Percentiles rank a stretch among this genome's conserved stretches.
phyloP scores from a whole-genome alignment of 768 basidiomycete genomes.

The Dendrothele bispora region DNA sequence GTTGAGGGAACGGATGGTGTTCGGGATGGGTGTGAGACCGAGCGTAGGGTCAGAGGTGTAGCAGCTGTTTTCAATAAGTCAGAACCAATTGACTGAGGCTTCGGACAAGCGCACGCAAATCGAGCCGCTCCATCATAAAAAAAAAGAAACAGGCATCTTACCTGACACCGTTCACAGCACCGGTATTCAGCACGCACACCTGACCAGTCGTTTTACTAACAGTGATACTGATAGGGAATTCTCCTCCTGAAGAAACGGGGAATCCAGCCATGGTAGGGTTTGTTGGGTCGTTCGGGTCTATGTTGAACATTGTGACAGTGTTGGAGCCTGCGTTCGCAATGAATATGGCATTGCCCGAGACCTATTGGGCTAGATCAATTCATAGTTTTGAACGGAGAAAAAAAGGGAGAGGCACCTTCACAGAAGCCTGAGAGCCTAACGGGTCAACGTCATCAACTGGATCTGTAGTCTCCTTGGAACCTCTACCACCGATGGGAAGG shows the following conservation, averaged over 20 bases:
- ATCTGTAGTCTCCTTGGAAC: too few species aligned
- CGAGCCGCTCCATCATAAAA: too few species aligned
- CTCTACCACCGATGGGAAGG: too few species aligned
- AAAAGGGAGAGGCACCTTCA: constrained; percentile 18
- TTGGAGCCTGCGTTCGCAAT: constrained; percentile 48
- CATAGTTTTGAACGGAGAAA: constrained; percentile 12
- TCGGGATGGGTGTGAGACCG: constrained; percentile 17
- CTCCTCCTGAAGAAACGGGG: constrained; percentile 43
- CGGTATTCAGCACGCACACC: constrained; percentile 44
- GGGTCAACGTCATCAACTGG: too few species aligned
- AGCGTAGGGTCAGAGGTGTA: constrained; percentile 15
- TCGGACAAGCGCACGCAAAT: constrained; percentile 9
- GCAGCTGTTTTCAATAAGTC: constrained; percentile 16
- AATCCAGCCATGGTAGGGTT: constrained; percentile 40
- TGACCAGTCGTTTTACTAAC: constrained; percentile 29
- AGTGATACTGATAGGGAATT: constrained; percentile 50
- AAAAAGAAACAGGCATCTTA: constrained; percentile 16
- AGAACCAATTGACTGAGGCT: background rate
- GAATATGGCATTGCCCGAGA: background rate
- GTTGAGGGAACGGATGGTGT: constrained; percentile 25
- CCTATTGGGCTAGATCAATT: background rate
- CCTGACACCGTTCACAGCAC: constrained; percentile 42
- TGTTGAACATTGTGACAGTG: constrained; percentile 37
- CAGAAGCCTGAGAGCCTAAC: constrained; percentile 24
- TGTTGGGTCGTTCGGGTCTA: constrained; percentile 44